These are phyloP conservation scores for Salix exigua DNA, from an alignment of 345 rosid genomes.

Conservation along the genomic window DNA sequence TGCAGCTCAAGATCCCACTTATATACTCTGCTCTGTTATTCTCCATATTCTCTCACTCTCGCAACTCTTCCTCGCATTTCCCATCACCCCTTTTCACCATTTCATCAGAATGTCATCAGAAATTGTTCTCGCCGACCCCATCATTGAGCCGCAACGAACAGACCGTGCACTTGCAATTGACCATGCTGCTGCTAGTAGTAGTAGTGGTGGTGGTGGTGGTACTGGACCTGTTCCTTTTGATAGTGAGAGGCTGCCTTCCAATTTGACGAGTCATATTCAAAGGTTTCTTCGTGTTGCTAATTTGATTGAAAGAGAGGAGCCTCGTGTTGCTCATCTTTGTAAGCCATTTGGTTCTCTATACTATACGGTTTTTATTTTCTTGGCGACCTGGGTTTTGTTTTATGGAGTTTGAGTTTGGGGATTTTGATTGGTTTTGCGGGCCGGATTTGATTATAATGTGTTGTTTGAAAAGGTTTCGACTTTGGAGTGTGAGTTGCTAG, in stretches of 20 bases:
- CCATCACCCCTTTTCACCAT: constrained; percentile 2
- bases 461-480: too few species aligned
- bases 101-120: constrained; percentile 23
- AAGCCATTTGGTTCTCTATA: constrained; percentile 15
- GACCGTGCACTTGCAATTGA: constrained; percentile 21
- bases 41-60: background rate
- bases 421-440: background rate
- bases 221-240: constrained; percentile 62
- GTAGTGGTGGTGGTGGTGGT: constrained; percentile 25
- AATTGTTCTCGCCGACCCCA: constrained; percentile 64
- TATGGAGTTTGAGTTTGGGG: too few species aligned
- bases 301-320: constrained; percentile 54
- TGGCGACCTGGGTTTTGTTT: too few species aligned
- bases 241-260: constrained; percentile 86
- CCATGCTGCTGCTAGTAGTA: constrained; percentile 7
- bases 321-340: constrained; percentile 89
- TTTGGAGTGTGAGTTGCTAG: too few species aligned
- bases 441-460: background rate
- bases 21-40: constrained; percentile 8
- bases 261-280: constrained; percentile 67
- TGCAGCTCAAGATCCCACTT: constrained; percentile 17
- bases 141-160: constrained; percentile 19
- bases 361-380: background rate
- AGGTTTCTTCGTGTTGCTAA: constrained; percentile 87
- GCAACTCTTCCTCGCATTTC: background rate